Percentiles rank a stretch among this genome's conserved stretches.
phyloP scores from a whole-genome alignment of 2,329 filamentous ascomycete species.

The Torrubiellomyces zombiae region DNA sequence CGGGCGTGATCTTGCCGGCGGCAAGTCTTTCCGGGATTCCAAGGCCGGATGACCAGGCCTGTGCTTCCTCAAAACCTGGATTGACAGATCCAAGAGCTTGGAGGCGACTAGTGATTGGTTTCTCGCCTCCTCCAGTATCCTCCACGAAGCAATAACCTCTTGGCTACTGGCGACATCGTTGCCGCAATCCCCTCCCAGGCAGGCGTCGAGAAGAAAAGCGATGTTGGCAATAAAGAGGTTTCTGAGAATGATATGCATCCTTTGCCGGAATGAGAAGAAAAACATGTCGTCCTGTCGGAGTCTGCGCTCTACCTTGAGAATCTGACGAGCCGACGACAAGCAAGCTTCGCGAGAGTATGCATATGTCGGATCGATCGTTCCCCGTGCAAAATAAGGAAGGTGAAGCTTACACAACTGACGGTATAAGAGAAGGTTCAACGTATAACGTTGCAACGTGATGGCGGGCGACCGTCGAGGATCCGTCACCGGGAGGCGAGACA shows the following conservation, averaged over 20 bases:
- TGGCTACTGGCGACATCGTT: conserved; percentile 10
- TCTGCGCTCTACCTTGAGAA: conserved; percentile 14
- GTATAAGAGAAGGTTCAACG: conserved; percentile 15
- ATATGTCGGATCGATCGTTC: conserved; percentile 15
- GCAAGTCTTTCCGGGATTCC: conserved; percentile 6
- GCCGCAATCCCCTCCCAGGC: conserved; percentile 9
- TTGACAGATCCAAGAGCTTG: conserved; percentile 14
- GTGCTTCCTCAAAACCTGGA: conserved; percentile 16
- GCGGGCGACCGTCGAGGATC: conserved; percentile 9
- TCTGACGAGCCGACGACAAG: conserved; percentile 14
- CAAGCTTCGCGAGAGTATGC: conserved; percentile 15
- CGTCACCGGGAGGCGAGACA: conserved; percentile 8
- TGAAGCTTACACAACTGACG: conserved; percentile 19
- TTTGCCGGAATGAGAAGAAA: conserved; percentile 13
- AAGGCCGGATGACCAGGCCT: conserved; percentile 11
- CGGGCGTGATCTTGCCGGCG: conserved; percentile 1
- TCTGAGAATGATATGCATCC: conserved; percentile 14
- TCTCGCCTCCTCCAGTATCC: conserved; percentile 15
- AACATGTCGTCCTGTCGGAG: conserved; percentile 11
- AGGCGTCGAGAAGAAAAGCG: conserved; percentile 17
- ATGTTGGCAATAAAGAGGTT: conserved; percentile 18
- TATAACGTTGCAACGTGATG: conserved; percentile 15
- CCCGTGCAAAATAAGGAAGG: conserved; percentile 17
- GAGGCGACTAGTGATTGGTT: conserved; percentile 13
- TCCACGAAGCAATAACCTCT: conserved; percentile 15